Evolutionary conservation across 345 rosid genomes (phyloP).

Genomic region (Eucalyptus pauciflora): DNA sequence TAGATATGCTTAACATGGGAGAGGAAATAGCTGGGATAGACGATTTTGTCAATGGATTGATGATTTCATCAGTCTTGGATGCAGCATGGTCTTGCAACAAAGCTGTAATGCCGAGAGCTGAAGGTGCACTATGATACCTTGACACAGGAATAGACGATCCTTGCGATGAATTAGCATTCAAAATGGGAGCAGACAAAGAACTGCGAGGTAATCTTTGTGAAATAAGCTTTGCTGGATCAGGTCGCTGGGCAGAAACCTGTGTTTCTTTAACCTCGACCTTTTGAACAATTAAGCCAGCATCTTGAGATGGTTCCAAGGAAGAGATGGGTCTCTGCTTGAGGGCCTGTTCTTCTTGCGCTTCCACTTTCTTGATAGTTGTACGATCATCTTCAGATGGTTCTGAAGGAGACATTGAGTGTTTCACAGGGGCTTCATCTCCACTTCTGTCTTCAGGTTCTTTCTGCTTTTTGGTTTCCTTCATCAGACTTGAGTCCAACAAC

Average conservation of each 20-base stretch:
- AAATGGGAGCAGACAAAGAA: slow-evolving; percentile 29
- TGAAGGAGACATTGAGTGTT: background rate
- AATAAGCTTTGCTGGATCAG: slow-evolving; percentile 26
- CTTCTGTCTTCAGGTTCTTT: slow-evolving; percentile 18
- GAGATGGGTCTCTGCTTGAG: background rate
- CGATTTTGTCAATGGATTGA: background rate
- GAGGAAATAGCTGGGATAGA: slow-evolving; percentile 15
- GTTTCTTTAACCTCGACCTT: slow-evolving; percentile 30
- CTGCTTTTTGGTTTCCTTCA: slow-evolving; percentile 15
- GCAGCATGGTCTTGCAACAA: slow-evolving; percentile 7
- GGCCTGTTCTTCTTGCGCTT: background rate
- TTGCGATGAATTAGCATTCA: slow-evolving; percentile 18
- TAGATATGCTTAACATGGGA: slow-evolving; percentile 4
- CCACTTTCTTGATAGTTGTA: background rate
- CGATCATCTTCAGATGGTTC: background rate
- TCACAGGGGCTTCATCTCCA: slow-evolving; percentile 10
- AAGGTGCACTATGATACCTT: slow-evolving; percentile 22
- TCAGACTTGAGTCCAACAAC: slow-evolving; percentile 7
- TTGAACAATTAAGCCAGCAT: slow-evolving; percentile 17
- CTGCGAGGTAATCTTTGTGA: slow-evolving; percentile 34
- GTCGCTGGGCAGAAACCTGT: slow-evolving; percentile 33
- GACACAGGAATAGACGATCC: slow-evolving; percentile 29
- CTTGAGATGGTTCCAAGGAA: slow-evolving; percentile 9
- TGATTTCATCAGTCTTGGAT: background rate
- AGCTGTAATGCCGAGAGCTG: slow-evolving; percentile 8